Evolutionary conservation across 2,329 filamentous ascomycete species (phyloP).

Genomic region (Penicillium thymicola): DNA sequence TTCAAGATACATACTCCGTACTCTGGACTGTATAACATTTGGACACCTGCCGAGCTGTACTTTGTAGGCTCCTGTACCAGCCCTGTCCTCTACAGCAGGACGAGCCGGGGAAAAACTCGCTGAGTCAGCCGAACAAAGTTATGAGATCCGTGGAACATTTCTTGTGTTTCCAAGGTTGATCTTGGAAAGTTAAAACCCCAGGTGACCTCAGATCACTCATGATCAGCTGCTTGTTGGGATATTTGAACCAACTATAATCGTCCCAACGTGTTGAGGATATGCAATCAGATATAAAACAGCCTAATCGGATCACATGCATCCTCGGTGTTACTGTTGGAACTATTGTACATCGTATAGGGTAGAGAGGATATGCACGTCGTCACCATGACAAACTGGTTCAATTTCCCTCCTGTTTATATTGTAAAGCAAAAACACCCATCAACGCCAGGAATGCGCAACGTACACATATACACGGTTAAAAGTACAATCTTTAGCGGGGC

Average conservation of each 20-base stretch:
- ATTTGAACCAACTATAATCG: background rate
- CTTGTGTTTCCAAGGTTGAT: no score
- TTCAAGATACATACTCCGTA: background rate
- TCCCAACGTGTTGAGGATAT: slow-evolving; percentile 17
- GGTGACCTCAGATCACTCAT: background rate
- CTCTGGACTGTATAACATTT: background rate
- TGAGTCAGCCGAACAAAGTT: background rate
- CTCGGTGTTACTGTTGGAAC: slow-evolving; percentile 9
- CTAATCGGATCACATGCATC: slow-evolving; percentile 21
- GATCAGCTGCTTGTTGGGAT: slow-evolving; percentile 6
- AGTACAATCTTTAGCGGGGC: slow-evolving; percentile 40
- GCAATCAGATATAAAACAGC: background rate
- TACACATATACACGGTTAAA: background rate
- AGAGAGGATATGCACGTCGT: background rate
- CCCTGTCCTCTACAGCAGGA: background rate
- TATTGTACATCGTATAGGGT: background rate
- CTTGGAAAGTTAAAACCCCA: no score
- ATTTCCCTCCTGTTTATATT: background rate
- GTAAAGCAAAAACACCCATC: background rate
- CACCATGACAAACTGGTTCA: background rate
- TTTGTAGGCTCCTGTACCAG: background rate
- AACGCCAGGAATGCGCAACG: background rate
- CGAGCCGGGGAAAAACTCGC: background rate
- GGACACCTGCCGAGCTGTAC: background rate
- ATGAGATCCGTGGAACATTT: background rate